Evolutionary conservation across 75 land plant species (phyloP).

Genomic region (Selaginella tamariscina): DNA sequence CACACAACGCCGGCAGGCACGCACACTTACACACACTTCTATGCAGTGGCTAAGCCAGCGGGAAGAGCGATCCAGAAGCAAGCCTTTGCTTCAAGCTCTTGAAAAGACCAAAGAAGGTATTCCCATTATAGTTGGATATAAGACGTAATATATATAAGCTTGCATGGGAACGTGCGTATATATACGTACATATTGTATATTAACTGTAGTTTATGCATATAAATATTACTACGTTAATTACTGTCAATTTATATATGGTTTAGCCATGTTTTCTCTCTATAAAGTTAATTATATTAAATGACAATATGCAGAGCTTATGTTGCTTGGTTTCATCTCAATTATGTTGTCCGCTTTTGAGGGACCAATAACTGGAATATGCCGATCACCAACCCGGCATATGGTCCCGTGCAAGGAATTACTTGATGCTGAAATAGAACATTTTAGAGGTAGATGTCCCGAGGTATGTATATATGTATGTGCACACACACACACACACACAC

Average conservation of each 20-base stretch:
- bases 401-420: constrained; percentile 24
- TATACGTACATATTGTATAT: too few relatives aligned
- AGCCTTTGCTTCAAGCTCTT: constrained; percentile 43
- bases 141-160: neutral
- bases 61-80: neutral
- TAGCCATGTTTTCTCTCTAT: too few relatives aligned
- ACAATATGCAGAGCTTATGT: constrained; percentile 37
- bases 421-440: neutral
- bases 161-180: too few relatives aligned
- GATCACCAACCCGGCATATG: constrained; percentile 15
- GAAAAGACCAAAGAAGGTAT: constrained; percentile 72
- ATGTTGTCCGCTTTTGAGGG: constrained; percentile 26
- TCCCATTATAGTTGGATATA: neutral
- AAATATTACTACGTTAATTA: too few relatives aligned
- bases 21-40: too few relatives aligned
- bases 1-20: too few relatives aligned
- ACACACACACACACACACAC: neutral
- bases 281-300: neutral
- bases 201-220: too few relatives aligned
- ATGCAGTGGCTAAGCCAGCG: neutral
- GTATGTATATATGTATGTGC: neutral
- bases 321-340: constrained; percentile 42
- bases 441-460: constrained; percentile 12
- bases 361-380: constrained; percentile 22
- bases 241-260: too few relatives aligned